Conservation (phyloP, 192 early-diverging fungal genomes). For the Martensiomyces pterosporus region DNA sequence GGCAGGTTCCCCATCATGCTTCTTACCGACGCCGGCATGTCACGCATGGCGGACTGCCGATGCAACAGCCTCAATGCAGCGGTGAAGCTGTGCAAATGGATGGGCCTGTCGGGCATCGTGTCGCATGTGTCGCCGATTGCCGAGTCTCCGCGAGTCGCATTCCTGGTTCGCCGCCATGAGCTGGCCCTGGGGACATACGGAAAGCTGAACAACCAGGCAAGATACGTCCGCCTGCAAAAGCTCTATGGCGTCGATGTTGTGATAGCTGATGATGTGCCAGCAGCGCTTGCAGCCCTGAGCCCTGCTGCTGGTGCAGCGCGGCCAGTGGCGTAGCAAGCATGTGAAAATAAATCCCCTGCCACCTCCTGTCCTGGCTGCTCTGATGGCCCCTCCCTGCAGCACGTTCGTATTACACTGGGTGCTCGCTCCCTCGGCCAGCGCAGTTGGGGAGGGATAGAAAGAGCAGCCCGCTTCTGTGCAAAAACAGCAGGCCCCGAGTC, state of each 20-base stretch:
- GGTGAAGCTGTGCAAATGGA: conserved; percentile 68
- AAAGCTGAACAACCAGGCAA: conserved; percentile 68
- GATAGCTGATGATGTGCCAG: conserved; percentile 68
- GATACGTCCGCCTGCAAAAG: conserved; percentile 67
- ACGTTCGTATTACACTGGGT: too few relatives aligned
- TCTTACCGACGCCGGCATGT: conserved; percentile 78
- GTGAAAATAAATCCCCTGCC: too few relatives aligned
- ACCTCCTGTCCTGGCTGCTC: too few relatives aligned
- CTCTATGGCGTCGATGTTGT: conserved; percentile 82
- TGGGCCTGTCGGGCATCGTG: conserved; percentile 77
- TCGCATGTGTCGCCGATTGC: conserved; percentile 67
- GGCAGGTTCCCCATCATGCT: conserved; percentile 84
- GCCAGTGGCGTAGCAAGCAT: too few relatives aligned
- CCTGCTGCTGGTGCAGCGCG: neutral
- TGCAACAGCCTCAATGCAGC: conserved; percentile 79
- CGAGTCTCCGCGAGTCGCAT: conserved; percentile 67
- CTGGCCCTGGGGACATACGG: conserved; percentile 81
- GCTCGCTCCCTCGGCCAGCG: too few relatives aligned
- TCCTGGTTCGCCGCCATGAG: conserved; percentile 66
- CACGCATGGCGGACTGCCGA: conserved; percentile 69
- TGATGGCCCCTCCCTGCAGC: too few relatives aligned
- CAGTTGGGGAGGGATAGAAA: too few relatives aligned
- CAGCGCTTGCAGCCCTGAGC: conserved; percentile 22
- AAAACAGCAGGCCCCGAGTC: too few relatives aligned
- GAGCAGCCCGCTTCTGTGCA: too few relatives aligned